These are phyloP conservation scores for Paramecium tetraurelia DNA, from an alignment of 73 alveolate genomes.

Conservation along the genomic window DNA sequence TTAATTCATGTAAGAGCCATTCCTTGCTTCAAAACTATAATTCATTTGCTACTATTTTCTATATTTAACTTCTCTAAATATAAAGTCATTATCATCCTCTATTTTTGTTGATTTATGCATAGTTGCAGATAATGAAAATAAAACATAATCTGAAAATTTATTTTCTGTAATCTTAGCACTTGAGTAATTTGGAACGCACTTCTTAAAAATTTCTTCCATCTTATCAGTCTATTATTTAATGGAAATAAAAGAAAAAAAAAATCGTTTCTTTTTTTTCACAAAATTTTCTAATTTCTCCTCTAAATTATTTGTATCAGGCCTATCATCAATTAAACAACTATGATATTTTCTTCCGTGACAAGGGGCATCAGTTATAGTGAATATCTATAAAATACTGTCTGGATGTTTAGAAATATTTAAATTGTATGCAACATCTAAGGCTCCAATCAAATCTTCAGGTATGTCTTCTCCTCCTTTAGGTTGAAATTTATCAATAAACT, in stretches of 20 bases:
- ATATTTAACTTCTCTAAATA: not conserved
- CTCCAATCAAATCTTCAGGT: conserved; percentile 32
- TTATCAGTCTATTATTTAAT: not conserved
- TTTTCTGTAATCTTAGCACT: not conserved
- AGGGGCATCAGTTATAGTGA: conserved; percentile 20
- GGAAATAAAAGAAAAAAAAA: not conserved
- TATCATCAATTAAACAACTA: not conserved
- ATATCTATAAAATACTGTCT: not conserved
- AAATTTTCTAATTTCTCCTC: not conserved
- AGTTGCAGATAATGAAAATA: not conserved
- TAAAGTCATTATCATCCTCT: not conserved
- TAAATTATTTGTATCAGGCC: not conserved
- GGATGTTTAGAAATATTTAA: not conserved
- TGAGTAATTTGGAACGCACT: not conserved
- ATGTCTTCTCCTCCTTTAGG: not conserved
- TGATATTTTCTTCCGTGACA: conserved; percentile 28
- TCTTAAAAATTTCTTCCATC: not conserved
- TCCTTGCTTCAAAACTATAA: not conserved
- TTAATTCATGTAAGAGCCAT: not conserved
- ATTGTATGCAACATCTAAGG: not conserved
- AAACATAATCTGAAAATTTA: not conserved
- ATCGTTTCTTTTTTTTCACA: not conserved
- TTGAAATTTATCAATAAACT: not conserved
- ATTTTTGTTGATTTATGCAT: not conserved
- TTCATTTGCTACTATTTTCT: not conserved